Evolutionary conservation across 2,329 filamentous ascomycete species (phyloP).

Genomic region (Curvularia sp.): DNA sequence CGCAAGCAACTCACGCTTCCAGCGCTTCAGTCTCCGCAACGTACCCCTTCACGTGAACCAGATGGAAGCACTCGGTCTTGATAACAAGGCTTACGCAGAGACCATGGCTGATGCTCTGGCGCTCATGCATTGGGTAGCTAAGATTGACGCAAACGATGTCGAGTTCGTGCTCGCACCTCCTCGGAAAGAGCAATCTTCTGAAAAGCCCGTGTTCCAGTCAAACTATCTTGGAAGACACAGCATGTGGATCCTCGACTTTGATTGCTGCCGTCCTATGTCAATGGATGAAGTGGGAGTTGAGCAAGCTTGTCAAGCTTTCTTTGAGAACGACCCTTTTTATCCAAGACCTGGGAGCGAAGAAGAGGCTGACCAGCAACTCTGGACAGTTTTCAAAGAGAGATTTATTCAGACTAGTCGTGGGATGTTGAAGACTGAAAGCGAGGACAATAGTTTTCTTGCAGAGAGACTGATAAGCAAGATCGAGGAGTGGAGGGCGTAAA

Average conservation of each 20-base stretch:
- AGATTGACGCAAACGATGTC: conserved; percentile 61
- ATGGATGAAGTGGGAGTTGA: conserved; percentile 49
- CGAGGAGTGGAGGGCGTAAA: neutral
- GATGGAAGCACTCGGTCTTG: conserved; percentile 54
- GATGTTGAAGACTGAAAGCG: neutral
- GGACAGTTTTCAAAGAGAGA: neutral
- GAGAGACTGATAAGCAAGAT: neutral
- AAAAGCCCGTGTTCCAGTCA: conserved; percentile 17
- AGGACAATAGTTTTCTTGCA: neutral
- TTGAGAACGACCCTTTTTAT: conserved; percentile 61
- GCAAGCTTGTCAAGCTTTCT: conserved; percentile 55
- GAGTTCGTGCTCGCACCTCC: conserved; percentile 60
- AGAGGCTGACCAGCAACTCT: neutral
- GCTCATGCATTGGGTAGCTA: conserved; percentile 58
- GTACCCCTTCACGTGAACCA: conserved; percentile 60
- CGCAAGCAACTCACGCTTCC: conserved; percentile 23
- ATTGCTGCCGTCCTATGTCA: conserved; percentile 61
- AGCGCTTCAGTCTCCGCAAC: conserved; percentile 52
- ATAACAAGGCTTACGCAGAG: conserved; percentile 47
- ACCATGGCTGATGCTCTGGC: conserved; percentile 61
- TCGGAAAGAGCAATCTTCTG: conserved; percentile 4
- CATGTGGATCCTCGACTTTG: conserved; percentile 62
- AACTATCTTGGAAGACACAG: conserved; percentile 17
- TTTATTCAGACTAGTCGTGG: neutral
- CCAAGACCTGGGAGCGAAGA: neutral